A percentile compares a stretch with the other conserved stretches of the same genome.
These are phyloP conservation scores for Fusarium tupiense DNA, from an alignment of 2,329 filamentous ascomycete genomes.

Conservation along the genomic window DNA sequence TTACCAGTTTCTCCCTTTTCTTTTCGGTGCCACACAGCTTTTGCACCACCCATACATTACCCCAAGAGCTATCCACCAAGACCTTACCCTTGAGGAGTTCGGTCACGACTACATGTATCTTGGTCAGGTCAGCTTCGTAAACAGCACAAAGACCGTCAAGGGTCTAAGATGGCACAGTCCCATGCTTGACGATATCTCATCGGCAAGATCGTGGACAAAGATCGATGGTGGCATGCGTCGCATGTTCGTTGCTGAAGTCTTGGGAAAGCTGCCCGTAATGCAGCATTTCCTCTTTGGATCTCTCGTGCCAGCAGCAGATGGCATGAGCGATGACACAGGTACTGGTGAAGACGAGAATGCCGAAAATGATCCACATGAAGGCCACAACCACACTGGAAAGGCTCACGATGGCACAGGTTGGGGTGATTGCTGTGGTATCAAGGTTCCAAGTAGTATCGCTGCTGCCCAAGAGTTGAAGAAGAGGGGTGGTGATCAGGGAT, in stretches of 20 bases:
- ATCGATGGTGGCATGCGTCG: slow-evolving; percentile 94
- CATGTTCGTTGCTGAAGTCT: slow-evolving; percentile 94
- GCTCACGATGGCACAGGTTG: slow-evolving; percentile 75
- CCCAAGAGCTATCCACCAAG: slow-evolving; percentile 85
- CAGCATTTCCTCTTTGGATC: slow-evolving; percentile 97
- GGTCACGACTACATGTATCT: slow-evolving; percentile 87
- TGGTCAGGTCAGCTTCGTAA: slow-evolving; percentile 92
- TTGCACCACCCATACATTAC: slow-evolving; percentile 85
- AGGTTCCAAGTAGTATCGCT: slow-evolving; percentile 92
- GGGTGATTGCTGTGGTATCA: slow-evolving; percentile 98
- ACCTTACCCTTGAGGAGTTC: slow-evolving; percentile 87
- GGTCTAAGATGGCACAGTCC: slow-evolving; percentile 95
- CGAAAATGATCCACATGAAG: slow-evolving; percentile 67
- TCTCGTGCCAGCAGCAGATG: slow-evolving; percentile 80
- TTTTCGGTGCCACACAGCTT: slow-evolving; percentile 92
- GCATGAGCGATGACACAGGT: slow-evolving; percentile 77
- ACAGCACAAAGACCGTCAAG: slow-evolving; percentile 95
- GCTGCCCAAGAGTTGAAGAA: slow-evolving; percentile 91
- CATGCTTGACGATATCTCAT: slow-evolving; percentile 97
- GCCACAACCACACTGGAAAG: slow-evolving; percentile 68
- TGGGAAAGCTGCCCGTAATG: slow-evolving; percentile 96
- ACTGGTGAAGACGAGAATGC: slow-evolving; percentile 57
- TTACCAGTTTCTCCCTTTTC: slow-evolving; percentile 95
- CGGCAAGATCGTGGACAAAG: slow-evolving; percentile 89
- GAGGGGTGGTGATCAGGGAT: slow-evolving; percentile 64